A percentile compares a stretch with the other conserved stretches of the same genome.
These are phyloP conservation scores for Toxoplasma gondii DNA, from an alignment of 169 alveolate species.

Conservation along the genomic window DNA sequence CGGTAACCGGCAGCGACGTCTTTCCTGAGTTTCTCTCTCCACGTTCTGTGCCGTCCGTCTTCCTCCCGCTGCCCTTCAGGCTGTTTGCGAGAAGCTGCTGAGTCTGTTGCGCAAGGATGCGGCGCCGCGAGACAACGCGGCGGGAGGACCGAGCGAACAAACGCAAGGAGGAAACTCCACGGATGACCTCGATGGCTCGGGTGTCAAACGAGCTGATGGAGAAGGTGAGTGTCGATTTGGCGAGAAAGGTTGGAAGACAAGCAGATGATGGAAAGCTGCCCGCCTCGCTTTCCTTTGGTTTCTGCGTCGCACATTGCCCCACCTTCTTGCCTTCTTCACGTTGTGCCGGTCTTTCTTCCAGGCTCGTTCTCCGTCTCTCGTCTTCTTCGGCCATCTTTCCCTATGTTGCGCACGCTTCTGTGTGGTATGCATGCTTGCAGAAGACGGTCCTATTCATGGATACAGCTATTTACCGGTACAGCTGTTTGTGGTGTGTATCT, in stretches of 20 bases:
- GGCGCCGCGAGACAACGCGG: background rate
- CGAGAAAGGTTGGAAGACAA: background rate
- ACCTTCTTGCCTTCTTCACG: too few species aligned
- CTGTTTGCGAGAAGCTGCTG: conserved; percentile 7
- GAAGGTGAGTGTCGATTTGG: background rate
- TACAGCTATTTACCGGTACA: too few species aligned
- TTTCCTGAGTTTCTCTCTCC: background rate
- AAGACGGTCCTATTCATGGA: too few species aligned
- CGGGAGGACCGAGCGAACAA: background rate
- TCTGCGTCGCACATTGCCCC: too few species aligned
- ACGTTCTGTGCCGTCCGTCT: background rate
- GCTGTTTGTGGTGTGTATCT: too few species aligned
- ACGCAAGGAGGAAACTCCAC: background rate
- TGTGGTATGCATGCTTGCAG: too few species aligned
- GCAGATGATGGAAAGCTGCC: background rate
- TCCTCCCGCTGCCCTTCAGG: background rate
- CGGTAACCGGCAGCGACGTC: too few species aligned
- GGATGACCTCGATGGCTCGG: background rate
- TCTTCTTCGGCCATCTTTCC: too few species aligned
- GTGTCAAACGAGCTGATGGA: background rate
- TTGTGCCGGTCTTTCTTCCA: too few species aligned
- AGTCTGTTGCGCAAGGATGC: background rate
- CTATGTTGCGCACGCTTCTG: too few species aligned
- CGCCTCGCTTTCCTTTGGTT: too few species aligned
- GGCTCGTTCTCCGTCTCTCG: too few species aligned